phyloP scores from a whole-genome alignment of 192 early-diverging fungal genomes.

The Coemansia sp. region DNA sequence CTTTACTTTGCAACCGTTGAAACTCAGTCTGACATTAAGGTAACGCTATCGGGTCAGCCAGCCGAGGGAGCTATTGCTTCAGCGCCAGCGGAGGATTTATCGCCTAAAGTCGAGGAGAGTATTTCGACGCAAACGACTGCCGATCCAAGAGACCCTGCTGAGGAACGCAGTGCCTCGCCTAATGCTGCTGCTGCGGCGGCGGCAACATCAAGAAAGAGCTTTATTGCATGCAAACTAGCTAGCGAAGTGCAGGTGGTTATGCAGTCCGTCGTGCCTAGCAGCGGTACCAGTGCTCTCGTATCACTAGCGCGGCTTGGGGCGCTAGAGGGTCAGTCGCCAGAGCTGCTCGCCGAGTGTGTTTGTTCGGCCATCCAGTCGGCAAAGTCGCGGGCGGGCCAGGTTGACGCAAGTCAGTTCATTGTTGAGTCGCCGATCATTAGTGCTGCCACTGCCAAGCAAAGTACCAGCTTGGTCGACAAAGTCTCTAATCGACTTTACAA shows the following conservation, averaged over 20 bases:
- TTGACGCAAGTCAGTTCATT: slow-evolving; percentile 31
- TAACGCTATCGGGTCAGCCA: not conserved
- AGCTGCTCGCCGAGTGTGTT: slow-evolving; percentile 43
- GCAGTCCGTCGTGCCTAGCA: slow-evolving; percentile 19
- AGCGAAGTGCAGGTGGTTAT: slow-evolving; percentile 48
- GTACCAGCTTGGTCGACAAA: slow-evolving; percentile 32
- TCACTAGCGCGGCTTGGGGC: slow-evolving; percentile 30
- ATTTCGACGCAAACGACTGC: not conserved
- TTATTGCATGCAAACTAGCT: slow-evolving; percentile 39
- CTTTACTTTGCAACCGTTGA: slow-evolving; percentile 23
- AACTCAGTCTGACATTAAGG: not conserved
- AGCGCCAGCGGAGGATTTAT: not conserved
- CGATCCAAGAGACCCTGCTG: not conserved
- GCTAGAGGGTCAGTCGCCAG: slow-evolving; percentile 38
- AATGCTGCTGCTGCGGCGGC: not conserved
- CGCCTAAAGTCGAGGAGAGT: not conserved
- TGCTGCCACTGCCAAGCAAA: slow-evolving; percentile 34
- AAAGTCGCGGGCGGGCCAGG: slow-evolving; percentile 7
- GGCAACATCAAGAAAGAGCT: slow-evolving; percentile 7
- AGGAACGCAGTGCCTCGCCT: not conserved
- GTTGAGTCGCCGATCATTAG: slow-evolving; percentile 49
- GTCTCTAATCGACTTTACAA: slow-evolving; percentile 34
- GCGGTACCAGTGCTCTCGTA: not conserved
- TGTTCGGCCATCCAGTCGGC: slow-evolving; percentile 40
- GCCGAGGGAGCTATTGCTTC: not conserved